These are phyloP conservation scores for Tetracladium maxilliforme DNA, from an alignment of 2,329 filamentous ascomycete species.

Conservation along the genomic window DNA sequence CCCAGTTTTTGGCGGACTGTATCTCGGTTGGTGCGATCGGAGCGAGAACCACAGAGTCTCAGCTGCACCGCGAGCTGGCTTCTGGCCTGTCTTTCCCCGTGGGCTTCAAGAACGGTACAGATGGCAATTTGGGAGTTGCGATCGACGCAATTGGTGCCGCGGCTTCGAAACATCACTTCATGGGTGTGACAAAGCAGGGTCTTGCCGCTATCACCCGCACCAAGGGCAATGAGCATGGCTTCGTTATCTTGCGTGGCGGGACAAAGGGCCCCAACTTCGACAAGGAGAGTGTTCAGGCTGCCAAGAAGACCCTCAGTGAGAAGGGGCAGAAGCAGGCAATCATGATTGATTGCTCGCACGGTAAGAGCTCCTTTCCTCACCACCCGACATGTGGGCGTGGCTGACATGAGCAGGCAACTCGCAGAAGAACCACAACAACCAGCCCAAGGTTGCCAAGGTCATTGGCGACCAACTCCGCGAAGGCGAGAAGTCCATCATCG, in stretches of 20 bases:
- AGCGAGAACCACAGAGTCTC: conserved; percentile 90
- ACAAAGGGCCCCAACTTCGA: conserved; percentile 93
- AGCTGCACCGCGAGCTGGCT: conserved; percentile 88
- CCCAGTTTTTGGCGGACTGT: conserved; percentile 88
- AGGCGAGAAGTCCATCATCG: conserved; percentile 81
- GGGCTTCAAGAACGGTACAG: conserved; percentile 98
- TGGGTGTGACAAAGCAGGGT: conserved; percentile 93
- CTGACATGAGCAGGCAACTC: too few relatives aligned
- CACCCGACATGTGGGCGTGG: too few relatives aligned
- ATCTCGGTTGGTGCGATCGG: conserved; percentile 87
- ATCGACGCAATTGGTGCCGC: conserved; percentile 94
- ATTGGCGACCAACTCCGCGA: conserved; percentile 73
- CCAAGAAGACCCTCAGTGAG: conserved; percentile 64
- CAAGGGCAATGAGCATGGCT: conserved; percentile 90
- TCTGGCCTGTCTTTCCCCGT: conserved; percentile 93
- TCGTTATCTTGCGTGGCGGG: conserved; percentile 86
- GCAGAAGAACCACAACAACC: conserved; percentile 91
- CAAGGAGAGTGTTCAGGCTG: conserved; percentile 65
- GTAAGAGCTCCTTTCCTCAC: too few relatives aligned
- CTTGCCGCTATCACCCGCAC: conserved; percentile 92
- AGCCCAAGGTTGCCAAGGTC: conserved; percentile 77
- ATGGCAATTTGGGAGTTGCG: conserved; percentile 76
- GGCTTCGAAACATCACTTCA: conserved; percentile 85
- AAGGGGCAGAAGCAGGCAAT: conserved; percentile 61
- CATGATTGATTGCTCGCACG: conserved; percentile 98